phyloP scores from a whole-genome alignment of 176 grass and related monocot genomes.

The Zea luxurians region DNA sequence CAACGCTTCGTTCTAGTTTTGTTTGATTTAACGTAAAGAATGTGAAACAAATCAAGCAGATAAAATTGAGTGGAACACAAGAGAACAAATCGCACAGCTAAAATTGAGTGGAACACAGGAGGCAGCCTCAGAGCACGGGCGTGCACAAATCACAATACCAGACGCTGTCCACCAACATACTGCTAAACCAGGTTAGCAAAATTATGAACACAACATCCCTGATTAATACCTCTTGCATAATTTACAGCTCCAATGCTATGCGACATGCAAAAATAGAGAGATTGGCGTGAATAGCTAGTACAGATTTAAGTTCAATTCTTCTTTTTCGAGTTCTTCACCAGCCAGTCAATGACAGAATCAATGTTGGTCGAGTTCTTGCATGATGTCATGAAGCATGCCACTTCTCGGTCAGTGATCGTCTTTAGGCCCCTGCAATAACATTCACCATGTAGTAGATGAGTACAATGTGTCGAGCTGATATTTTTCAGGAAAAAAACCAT shows the following conservation, averaged over 20 bases:
- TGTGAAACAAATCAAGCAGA: neutral
- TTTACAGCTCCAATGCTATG: slow-evolving; percentile 54
- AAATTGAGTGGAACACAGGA: slow-evolving; percentile 21
- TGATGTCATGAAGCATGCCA: slow-evolving; percentile 94
- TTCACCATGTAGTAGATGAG: neutral
- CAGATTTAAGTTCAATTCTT: slow-evolving; percentile 62
- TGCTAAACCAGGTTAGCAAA: slow-evolving; percentile 57
- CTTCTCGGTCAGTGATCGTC: slow-evolving; percentile 74
- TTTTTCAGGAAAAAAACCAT: neutral
- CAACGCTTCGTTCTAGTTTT: neutral
- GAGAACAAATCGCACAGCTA: neutral
- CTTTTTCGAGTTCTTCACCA: slow-evolving; percentile 89
- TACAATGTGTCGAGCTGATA: neutral
- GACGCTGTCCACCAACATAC: slow-evolving; percentile 31
- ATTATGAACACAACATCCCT: slow-evolving; percentile 56
- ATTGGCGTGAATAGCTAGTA: slow-evolving; percentile 18
- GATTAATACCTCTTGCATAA: slow-evolving; percentile 52
- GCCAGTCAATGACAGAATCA: slow-evolving; percentile 90
- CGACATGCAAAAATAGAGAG: slow-evolving; percentile 46
- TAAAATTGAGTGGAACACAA: slow-evolving; percentile 36
- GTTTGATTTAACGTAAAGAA: slow-evolving; percentile 5
- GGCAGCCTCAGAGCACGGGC: neutral
- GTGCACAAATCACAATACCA: no score
- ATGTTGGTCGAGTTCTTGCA: slow-evolving; percentile 98
- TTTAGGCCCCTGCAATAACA: slow-evolving; percentile 59